Evolutionary conservation across 164 flowering plant species (phyloP).

Genomic region (Magnolia officinalis): DNA sequence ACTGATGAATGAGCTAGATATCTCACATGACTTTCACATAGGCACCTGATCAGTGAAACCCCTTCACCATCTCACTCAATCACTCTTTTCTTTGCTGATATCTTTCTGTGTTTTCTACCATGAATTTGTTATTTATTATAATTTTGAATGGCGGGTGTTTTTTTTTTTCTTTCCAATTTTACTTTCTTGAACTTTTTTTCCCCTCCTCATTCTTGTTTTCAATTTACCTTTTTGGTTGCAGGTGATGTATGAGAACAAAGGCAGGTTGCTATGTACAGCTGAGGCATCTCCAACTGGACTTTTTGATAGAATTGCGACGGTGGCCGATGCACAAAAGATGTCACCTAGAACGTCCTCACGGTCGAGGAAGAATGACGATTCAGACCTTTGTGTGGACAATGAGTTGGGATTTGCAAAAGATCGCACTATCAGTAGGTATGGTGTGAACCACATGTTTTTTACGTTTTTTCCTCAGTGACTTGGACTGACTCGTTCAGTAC

Average conservation of each 20-base stretch:
- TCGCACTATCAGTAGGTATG: constrained; percentile 93
- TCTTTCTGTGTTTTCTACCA: background rate
- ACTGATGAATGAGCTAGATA: too few species aligned
- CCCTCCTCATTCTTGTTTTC: background rate
- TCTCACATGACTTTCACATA: too few species aligned
- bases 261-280: constrained; percentile 81
- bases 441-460: background rate
- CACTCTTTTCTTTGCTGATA: too few species aligned
- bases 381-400: constrained; percentile 89
- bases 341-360: constrained; percentile 93
- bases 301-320: constrained; percentile 64
- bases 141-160: background rate
- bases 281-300: constrained; percentile 73
- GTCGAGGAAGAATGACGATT: constrained; percentile 69
- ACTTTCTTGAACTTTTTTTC: background rate
- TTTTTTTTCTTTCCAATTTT: background rate
- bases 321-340: constrained; percentile 70
- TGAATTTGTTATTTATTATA: background rate
- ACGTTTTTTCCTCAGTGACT: background rate
- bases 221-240: constrained; percentile 21
- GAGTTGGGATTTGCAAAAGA: constrained; percentile 97
- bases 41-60: too few species aligned
- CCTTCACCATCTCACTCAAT: too few species aligned
- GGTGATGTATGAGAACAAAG: constrained; percentile 94
- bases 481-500: background rate